Evolutionary conservation across 169 alveolate genomes (phyloP).

Genomic region (Eimeria maxima): DNA sequence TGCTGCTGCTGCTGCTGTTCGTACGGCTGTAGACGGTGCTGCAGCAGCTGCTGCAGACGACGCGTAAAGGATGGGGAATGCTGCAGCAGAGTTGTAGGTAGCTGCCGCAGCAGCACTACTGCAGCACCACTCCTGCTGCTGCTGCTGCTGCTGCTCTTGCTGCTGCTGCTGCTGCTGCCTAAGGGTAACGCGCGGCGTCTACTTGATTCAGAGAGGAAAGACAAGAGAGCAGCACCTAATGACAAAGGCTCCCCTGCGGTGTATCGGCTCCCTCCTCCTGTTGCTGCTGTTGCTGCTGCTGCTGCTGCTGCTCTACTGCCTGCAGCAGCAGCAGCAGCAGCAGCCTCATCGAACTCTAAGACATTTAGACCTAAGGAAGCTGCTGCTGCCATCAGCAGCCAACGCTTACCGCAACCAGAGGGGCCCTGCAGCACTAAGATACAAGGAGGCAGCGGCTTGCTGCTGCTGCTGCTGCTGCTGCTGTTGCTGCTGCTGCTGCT

Average conservation of each 20-base stretch:
- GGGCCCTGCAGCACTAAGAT: slow-evolving; percentile 67
- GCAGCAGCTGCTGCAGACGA: slow-evolving; percentile 30
- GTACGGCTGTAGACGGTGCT: not conserved
- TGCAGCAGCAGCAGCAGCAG: slow-evolving; percentile 10
- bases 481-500: not conserved
- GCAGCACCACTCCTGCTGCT: not conserved
- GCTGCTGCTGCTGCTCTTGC: slow-evolving; percentile 36
- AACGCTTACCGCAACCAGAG: slow-evolving; percentile 52
- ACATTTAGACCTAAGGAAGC: slow-evolving; percentile 28
- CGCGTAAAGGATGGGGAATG: slow-evolving; percentile 46
- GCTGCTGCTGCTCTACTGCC: no score
- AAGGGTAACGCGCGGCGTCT: not conserved
- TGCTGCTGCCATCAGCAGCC: slow-evolving; percentile 21
- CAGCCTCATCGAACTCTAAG: not conserved
- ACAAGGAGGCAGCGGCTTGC: not conserved
- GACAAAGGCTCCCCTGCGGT: not conserved
- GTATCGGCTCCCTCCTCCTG: not conserved
- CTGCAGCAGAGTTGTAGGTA: slow-evolving; percentile 44
- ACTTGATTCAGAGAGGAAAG: not conserved
- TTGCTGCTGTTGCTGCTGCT: not conserved
- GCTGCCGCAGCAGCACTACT: slow-evolving; percentile 56
- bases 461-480: not conserved
- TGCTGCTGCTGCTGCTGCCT: not conserved
- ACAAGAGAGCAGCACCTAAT: not conserved
- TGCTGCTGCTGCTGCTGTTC: no score